Evolutionary conservation across 768 basidiomycete species (phyloP).

Genomic region (Kwoniella pini): DNA sequence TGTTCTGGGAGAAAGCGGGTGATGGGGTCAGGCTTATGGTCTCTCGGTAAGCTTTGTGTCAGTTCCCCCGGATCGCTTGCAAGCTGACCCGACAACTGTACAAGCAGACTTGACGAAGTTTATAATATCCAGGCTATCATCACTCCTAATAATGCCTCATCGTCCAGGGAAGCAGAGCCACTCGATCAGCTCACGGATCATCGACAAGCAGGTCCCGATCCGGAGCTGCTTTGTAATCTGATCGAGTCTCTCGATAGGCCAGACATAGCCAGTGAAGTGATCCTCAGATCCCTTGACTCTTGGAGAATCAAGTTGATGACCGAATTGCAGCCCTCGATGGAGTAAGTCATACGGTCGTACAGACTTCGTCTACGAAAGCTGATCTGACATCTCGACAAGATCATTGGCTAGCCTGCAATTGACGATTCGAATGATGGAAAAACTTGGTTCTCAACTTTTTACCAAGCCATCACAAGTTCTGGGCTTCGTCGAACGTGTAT

Average conservation of each 20-base stretch:
- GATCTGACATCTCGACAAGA: constrained; percentile 45
- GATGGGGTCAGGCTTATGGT: constrained; percentile 58
- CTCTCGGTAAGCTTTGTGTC: constrained; percentile 41
- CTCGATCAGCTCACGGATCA: constrained; percentile 57
- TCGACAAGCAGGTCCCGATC: constrained; percentile 68
- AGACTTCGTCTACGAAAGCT: not conserved
- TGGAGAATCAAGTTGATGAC: constrained; percentile 61
- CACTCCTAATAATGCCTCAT: too few species aligned
- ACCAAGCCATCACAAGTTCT: constrained; percentile 70
- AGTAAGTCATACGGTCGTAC: constrained; percentile 47
- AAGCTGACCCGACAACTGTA: not conserved
- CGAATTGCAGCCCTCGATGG: constrained; percentile 30
- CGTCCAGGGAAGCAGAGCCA: constrained; percentile 55
- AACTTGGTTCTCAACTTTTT: constrained; percentile 65
- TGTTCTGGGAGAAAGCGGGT: constrained; percentile 55
- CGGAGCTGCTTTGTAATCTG: constrained; percentile 63
- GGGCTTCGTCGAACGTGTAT: constrained; percentile 76
- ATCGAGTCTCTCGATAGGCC: constrained; percentile 67
- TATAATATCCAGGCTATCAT: too few species aligned
- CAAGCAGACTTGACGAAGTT: too few species aligned
- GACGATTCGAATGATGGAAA: constrained; percentile 75
- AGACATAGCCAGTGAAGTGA: constrained; percentile 72
- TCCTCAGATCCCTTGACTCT: constrained; percentile 70
- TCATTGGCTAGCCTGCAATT: constrained; percentile 75
- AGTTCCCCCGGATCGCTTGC: too few species aligned